Conservation (phyloP, 2,329 filamentous ascomycete species). For the Calycina marina region DNA sequence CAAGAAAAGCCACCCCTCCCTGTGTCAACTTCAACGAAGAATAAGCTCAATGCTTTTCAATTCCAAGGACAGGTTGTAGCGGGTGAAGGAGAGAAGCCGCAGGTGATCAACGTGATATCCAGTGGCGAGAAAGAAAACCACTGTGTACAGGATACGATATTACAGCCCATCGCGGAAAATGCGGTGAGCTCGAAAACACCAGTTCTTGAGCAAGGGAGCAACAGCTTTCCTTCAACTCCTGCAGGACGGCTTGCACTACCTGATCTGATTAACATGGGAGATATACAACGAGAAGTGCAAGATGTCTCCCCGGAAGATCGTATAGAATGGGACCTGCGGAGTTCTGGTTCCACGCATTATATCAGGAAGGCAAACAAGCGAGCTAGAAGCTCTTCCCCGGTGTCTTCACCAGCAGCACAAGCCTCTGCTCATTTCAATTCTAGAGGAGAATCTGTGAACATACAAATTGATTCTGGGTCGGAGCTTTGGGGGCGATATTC, state of each 20-base stretch:
- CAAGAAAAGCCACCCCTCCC: conserved; percentile 18
- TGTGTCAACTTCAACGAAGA: conserved; percentile 41
- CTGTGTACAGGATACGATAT: conserved; percentile 1
- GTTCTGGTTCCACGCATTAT: conserved; percentile 32
- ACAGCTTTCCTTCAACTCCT: conserved; percentile 29
- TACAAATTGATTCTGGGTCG: conserved; percentile 55
- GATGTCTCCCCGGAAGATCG: conserved; percentile 44
- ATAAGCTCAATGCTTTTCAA: conserved; percentile 42
- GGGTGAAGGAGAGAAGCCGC: conserved; percentile 13
- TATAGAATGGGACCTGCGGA: conserved; percentile 40
- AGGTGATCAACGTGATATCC: conserved; percentile 10
- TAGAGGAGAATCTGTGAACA: conserved; percentile 33
- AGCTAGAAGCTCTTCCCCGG: conserved; percentile 54
- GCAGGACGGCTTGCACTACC: conserved; percentile 39
- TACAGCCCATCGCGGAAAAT: neutral
- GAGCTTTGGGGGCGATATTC: conserved; percentile 70
- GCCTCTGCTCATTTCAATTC: conserved; percentile 22
- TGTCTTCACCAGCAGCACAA: conserved; percentile 45
- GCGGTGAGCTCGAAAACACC: conserved; percentile 7
- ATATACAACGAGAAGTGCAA: conserved; percentile 29
- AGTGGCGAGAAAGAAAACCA: conserved; percentile 18
- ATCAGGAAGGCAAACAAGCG: conserved; percentile 5
- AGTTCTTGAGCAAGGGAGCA: conserved; percentile 14
- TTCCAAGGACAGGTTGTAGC: conserved; percentile 26
- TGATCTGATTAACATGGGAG: conserved; percentile 34